A percentile compares a stretch with the other conserved stretches of the same genome.
Evolutionary conservation across 1,284 basidiomycete species (phyloP).

Genomic region (Tilletiopsis washingtonensis): DNA sequence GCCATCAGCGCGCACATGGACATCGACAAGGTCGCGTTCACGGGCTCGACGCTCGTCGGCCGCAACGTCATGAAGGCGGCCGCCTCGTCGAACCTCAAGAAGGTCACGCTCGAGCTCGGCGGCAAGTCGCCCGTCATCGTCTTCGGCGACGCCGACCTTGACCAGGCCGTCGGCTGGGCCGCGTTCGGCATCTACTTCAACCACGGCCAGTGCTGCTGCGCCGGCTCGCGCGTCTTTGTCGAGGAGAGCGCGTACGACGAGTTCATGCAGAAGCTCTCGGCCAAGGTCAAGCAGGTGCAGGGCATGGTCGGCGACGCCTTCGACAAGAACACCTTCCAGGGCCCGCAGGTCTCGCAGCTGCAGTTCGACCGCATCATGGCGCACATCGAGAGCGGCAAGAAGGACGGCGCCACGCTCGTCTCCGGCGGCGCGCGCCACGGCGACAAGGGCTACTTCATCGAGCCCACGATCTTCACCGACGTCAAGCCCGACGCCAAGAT

Average conservation of each 20-base stretch:
- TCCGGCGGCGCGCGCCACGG: conserved; percentile 68
- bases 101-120: conserved; percentile 57
- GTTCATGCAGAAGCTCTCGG: conserved; percentile 11
- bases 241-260: conserved; percentile 18
- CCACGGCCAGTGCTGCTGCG: conserved; percentile 21
- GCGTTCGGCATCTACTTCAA: conserved; percentile 20
- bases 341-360: conserved; percentile 68
- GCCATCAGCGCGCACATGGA: conserved; percentile 55
- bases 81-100: conserved; percentile 10
- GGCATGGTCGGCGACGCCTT: conserved; percentile 69
- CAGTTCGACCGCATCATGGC: conserved; percentile 57
- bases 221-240: conserved; percentile 24
- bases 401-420: conserved; percentile 68
- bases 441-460: conserved; percentile 55
- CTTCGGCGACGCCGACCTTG: conserved; percentile 60
- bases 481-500: conserved; percentile 73
- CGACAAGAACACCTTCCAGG: conserved; percentile 62
- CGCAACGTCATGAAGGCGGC: conserved; percentile 8
- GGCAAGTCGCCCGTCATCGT: conserved; percentile 79
- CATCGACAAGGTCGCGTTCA: conserved; percentile 43
- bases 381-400: conserved; percentile 68
- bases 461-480: conserved; percentile 51
- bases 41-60: conserved; percentile 16
- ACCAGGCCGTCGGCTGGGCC: conserved; percentile 31
- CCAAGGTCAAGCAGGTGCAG: conserved; percentile 49